phyloP scores from a whole-genome alignment of 2,329 filamentous ascomycete genomes.

The Aspergillus brasiliensis region DNA sequence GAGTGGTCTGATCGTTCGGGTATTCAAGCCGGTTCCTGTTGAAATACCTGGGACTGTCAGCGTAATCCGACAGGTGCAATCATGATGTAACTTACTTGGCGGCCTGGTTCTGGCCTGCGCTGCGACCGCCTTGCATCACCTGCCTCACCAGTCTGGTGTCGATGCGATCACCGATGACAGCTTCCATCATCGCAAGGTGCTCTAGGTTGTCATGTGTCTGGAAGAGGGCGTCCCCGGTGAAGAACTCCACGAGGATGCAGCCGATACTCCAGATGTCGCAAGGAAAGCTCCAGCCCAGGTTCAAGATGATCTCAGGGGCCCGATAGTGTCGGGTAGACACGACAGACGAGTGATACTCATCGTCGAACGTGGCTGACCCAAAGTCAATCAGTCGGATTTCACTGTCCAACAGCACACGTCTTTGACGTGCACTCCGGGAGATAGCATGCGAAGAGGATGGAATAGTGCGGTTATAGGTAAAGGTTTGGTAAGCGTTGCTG shows the following conservation, averaged over 20 bases:
- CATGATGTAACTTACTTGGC: constrained; percentile 52
- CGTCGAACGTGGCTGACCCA: constrained; percentile 68
- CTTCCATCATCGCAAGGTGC: constrained; percentile 71
- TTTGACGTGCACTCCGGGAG: constrained; percentile 60
- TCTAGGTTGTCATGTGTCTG: constrained; percentile 70
- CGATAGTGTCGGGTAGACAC: constrained; percentile 69
- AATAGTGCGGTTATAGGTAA: constrained; percentile 69
- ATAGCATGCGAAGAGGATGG: constrained; percentile 64
- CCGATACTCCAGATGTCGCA: constrained; percentile 72
- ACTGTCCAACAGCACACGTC: constrained; percentile 64
- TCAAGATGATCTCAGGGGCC: constrained; percentile 68
- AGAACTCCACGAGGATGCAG: constrained; percentile 69
- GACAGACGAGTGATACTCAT: constrained; percentile 69
- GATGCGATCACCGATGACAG: constrained; percentile 59
- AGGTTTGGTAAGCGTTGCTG: constrained; percentile 66
- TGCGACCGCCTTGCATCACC: constrained; percentile 52
- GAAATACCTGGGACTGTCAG: constrained; percentile 56
- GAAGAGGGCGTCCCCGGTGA: constrained; percentile 68
- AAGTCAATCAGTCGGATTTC: constrained; percentile 70
- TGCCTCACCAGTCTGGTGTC: constrained; percentile 58
- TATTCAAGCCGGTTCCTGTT: constrained; percentile 61
- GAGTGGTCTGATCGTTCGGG: constrained; percentile 63
- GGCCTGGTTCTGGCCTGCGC: constrained; percentile 55
- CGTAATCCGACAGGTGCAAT: constrained; percentile 15
- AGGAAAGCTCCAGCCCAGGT: constrained; percentile 68